These are phyloP conservation scores for Dothistroma septosporum DNA, from an alignment of 2,329 filamentous ascomycete species.

Conservation along the genomic window DNA sequence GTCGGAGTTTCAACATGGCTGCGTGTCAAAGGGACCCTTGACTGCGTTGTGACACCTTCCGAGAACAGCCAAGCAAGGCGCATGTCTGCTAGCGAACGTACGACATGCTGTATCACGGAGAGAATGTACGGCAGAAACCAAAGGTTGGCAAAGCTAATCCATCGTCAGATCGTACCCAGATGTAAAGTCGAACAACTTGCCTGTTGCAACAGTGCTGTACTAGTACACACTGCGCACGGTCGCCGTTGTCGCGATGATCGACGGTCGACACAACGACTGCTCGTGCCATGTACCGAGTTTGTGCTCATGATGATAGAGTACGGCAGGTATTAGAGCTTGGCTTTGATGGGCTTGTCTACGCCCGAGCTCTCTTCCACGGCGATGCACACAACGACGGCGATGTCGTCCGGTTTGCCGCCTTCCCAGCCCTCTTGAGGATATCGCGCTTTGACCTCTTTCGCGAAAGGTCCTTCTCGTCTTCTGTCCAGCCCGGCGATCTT, in stretches of 20 bases:
- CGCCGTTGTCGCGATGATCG: background rate
- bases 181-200: background rate
- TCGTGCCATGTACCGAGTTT: background rate
- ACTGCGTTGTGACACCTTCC: background rate
- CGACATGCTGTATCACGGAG: background rate
- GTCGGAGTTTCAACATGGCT: background rate
- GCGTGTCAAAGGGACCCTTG: background rate
- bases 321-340: slow-evolving; percentile 25
- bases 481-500: slow-evolving; percentile 79
- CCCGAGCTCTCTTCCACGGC: slow-evolving; percentile 61
- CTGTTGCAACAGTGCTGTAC: background rate
- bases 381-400: slow-evolving; percentile 77
- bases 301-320: background rate
- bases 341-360: slow-evolving; percentile 28
- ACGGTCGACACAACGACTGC: background rate
- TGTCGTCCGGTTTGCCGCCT: slow-evolving; percentile 94
- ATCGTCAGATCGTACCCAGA: background rate
- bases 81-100: background rate
- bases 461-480: slow-evolving; percentile 84
- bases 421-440: slow-evolving; percentile 83
- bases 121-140: background rate
- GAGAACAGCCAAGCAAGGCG: background rate
- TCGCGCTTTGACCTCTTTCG: slow-evolving; percentile 84
- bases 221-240: background rate
- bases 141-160: background rate